Conservation (phyloP, 2,329 filamentous ascomycete genomes). For the Diaporthe citriasiana region DNA sequence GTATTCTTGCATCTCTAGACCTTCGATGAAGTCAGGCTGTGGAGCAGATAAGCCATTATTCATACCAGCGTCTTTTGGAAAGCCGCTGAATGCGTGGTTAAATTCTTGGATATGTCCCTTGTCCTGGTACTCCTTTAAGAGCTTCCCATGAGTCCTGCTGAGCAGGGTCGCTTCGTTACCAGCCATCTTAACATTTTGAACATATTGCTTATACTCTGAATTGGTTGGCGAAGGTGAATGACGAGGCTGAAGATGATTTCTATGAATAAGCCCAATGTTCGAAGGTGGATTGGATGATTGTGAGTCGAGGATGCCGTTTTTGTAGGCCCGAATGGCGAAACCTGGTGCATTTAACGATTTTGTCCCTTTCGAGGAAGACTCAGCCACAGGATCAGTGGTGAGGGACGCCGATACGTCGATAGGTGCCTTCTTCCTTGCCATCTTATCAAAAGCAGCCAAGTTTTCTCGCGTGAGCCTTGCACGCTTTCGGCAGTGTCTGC, state of each 20-base stretch:
- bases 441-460: background rate
- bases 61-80: constrained; percentile 48
- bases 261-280: background rate
- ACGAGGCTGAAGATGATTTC: background rate
- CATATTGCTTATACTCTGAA: background rate
- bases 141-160: background rate
- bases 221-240: background rate
- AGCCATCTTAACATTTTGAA: background rate
- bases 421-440: background rate
- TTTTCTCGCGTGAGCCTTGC: background rate
- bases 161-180: background rate
- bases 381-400: background rate
- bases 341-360: background rate
- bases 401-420: background rate
- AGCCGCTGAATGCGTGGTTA: constrained; percentile 25
- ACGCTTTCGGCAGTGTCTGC: background rate
- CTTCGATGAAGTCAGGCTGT: constrained; percentile 50
- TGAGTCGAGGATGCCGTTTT: background rate
- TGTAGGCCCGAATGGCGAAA: background rate
- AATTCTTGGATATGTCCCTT: background rate
- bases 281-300: background rate
- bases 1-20: constrained; percentile 17
- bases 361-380: background rate
- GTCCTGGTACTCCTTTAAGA: background rate
- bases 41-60: constrained; percentile 48